Evolutionary conservation across 192 early-diverging fungal genomes (phyloP), one percentile per base, ranked within the genome.

Genomic region (Dissophora ornata): DNA sequence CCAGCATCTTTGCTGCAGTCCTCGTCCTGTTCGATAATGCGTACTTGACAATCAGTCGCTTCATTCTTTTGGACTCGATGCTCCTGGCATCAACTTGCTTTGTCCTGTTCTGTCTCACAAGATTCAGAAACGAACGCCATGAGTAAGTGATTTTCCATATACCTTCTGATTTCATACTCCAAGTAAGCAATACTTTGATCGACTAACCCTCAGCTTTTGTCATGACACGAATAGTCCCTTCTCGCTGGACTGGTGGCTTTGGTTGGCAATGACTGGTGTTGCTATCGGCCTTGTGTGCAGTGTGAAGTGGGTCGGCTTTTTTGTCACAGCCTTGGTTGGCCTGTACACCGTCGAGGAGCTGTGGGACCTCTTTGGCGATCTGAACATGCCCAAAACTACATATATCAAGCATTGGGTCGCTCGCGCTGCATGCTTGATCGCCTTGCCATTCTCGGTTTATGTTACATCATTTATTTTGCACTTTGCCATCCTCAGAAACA

Each of bases 281-380:
- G 93, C 94, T 25, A 82, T 99, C 18, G 98, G 98, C 26, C 79
- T 88, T 46, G 95, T 79, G 38, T 64, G 62, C 8, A 93, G 91
- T 81, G 88, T 96, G 29, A 99, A 99, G 81, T 99, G 97, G 98
- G 94, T 99, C 30, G 98, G 98, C 0, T 71, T 97, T 22, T 94
- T 99, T 80, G 88, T 89, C 29, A 91, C 96, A 12, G 96, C 94
- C 4, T 78, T 97, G 9, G 93, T 97, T 57, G 97, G 96, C 4
- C 48, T 97, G 73, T 93, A 94, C 71, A 99, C 97, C 0, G 71
- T 98, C n/a, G 89, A 94, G 53, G 95, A 98, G 56, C 86, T 99
- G 7, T 99, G 96, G 89, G 90, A 94, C 34, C 82, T 93, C 52
- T 85, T 96, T 58, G 96, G 93, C 0, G 89, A 92, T 61, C 36